Conservation (phyloP, 73 alveolate genomes). For the Blepharisma stoltei region DNA sequence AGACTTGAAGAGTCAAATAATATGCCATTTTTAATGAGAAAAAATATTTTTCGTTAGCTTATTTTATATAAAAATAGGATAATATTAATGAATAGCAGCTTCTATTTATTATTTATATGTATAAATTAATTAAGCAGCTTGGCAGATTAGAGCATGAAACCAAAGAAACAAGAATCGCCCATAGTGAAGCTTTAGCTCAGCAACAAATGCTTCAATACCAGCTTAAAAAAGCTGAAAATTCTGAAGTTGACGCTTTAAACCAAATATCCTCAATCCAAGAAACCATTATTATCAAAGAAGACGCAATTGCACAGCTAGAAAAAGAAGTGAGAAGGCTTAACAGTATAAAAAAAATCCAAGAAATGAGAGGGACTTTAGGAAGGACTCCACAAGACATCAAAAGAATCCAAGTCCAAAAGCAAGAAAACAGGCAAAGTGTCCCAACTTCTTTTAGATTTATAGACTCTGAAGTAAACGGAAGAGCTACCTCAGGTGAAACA, state of each 20-base stretch:
- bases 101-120: no score
- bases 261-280: not conserved
- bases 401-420: not conserved
- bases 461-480: not conserved
- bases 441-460: not conserved
- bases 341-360: constrained; percentile 4
- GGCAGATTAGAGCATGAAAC: not conserved
- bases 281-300: not conserved
- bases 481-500: not conserved
- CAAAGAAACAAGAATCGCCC: not conserved
- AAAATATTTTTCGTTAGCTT: no score
- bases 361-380: constrained; percentile 16
- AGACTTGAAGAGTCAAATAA: no score
- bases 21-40: no score
- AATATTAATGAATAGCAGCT: no score
- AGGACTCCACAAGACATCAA: constrained; percentile 21
- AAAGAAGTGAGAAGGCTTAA: not conserved
- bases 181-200: not conserved
- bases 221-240: constrained; percentile 16
- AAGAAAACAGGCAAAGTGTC: constrained; percentile 17
- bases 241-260: not conserved
- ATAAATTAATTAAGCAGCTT: not conserved
- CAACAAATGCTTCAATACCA: not conserved
- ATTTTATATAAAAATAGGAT: no score
- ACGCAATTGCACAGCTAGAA: constrained; percentile 9